Evolutionary conservation across 306 rosid genomes (phyloP).

Genomic region (Fragaria nilgerrensis): DNA sequence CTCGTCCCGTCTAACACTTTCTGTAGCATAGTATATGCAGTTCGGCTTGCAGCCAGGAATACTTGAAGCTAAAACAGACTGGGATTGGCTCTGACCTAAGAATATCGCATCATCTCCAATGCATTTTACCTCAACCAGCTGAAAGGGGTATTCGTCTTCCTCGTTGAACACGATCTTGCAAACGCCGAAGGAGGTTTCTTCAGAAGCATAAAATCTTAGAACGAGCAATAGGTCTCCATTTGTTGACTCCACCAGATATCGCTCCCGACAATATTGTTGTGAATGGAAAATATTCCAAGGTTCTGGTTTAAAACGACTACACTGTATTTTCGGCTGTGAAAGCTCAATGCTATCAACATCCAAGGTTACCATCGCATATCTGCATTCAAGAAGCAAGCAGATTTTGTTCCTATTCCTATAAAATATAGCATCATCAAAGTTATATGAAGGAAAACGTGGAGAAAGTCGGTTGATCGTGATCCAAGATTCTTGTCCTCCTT

Average conservation of each 20-base stretch:
- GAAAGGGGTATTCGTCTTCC: neutral
- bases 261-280: neutral
- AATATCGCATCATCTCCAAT: neutral
- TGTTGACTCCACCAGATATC: neutral
- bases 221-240: neutral
- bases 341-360: neutral
- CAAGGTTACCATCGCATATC: neutral
- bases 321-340: neutral
- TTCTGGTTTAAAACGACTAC: neutral
- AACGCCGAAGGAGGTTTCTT: neutral
- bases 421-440: neutral
- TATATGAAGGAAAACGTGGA: too few relatives aligned
- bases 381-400: neutral
- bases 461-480: neutral
- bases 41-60: neutral
- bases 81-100: neutral
- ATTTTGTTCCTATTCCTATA: neutral
- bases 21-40: neutral
- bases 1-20: neutral
- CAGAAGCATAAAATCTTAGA: fast-evolving
- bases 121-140: neutral
- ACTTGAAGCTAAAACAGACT: neutral
- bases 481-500: neutral
- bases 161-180: neutral
- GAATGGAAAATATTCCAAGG: too few relatives aligned